Conservation (phyloP, 441 rosid species). For the Populus hybrid region DNA sequence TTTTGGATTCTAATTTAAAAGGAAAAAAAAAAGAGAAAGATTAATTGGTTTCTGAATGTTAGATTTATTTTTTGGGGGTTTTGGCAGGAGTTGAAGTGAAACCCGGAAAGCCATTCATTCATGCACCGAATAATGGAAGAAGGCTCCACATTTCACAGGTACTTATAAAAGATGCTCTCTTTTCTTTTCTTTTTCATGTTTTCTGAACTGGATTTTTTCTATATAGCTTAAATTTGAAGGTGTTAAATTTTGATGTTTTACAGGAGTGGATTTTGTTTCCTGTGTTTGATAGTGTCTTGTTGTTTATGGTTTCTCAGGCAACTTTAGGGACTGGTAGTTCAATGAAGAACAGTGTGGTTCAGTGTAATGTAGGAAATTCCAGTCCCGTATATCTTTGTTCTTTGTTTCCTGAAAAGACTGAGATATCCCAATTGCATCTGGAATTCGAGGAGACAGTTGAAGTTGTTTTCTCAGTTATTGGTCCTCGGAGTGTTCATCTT, state of each 20-base stretch:
- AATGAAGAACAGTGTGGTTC: conserved; percentile 44
- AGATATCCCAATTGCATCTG: conserved; percentile 57
- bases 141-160: conserved; percentile 73
- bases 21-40: not conserved
- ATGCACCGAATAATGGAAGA: conserved; percentile 20
- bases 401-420: conserved; percentile 46
- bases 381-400: conserved; percentile 61
- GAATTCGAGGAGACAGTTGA: conserved; percentile 70
- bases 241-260: not conserved
- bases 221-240: not conserved
- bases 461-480: conserved; percentile 70
- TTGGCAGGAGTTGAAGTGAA: conserved; percentile 65
- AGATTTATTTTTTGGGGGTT: not conserved
- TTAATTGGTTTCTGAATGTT: not conserved
- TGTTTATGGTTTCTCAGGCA: conserved; percentile 39
- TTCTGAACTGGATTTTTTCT: not conserved
- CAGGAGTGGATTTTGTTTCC: not conserved
- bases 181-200: not conserved
- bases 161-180: not conserved
- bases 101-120: conserved; percentile 58
- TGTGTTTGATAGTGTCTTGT: not conserved
- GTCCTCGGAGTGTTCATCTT: conserved; percentile 69
- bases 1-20: not conserved
- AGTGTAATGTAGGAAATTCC: conserved; percentile 69
- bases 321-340: conserved; percentile 56